Conservation (phyloP, 2,329 filamentous ascomycete species). For the Peltaster fructicola region DNA sequence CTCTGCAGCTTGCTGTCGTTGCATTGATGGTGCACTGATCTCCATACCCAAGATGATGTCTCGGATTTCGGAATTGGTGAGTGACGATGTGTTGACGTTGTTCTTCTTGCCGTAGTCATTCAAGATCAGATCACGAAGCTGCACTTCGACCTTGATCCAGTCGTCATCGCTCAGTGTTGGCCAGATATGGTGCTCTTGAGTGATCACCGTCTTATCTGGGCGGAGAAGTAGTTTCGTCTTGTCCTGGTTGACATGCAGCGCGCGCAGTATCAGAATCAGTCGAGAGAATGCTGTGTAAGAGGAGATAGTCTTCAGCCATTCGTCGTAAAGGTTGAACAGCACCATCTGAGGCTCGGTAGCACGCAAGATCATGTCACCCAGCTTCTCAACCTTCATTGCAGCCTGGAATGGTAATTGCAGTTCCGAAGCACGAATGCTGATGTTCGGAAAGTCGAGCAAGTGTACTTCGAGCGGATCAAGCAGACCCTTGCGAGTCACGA, state of each 20-base stretch:
- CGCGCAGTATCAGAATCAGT: conserved; percentile 79
- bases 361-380: conserved; percentile 95
- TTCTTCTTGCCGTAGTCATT: conserved; percentile 99
- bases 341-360: conserved; percentile 99
- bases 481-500: conserved; percentile 92
- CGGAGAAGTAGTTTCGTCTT: conserved; percentile 93
- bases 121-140: conserved; percentile 83
- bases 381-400: conserved; percentile 98
- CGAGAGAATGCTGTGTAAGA: conserved; percentile 98
- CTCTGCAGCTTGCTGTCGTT: conserved; percentile 93
- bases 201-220: conserved; percentile 95
- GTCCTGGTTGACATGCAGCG: conserved; percentile 92
- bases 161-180: conserved; percentile 85
- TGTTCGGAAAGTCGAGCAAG: conserved; percentile 94
- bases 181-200: conserved; percentile 98
- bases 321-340: conserved; percentile 94
- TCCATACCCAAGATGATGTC: conserved; percentile 99
- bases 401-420: conserved; percentile 96
- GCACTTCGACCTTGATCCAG: conserved; percentile 99
- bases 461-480: conserved; percentile 95
- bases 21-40: conserved; percentile 92
- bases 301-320: conserved; percentile 96
- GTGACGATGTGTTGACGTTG: conserved; percentile 93
- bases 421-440: conserved; percentile 93
- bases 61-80: conserved; percentile 91